Evolutionary conservation across 495 filamentous ascomycete genomes (phyloP).

Genomic region (Acidomyces sp.): DNA sequence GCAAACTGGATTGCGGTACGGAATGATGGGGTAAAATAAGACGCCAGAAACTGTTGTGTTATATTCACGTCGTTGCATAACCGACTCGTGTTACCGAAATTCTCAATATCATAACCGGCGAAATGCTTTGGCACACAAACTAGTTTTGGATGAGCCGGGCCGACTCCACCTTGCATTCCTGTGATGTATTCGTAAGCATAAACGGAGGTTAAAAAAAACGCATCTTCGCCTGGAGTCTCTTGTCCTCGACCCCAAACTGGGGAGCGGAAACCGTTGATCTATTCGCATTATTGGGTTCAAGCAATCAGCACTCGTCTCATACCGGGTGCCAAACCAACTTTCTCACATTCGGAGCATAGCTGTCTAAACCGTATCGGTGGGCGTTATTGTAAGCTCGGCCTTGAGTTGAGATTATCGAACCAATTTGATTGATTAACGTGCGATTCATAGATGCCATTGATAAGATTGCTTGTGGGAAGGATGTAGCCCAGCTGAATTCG

Average conservation of each 20-base stretch:
- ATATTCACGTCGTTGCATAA: constrained; percentile 16
- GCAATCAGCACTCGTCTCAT: constrained; percentile 29
- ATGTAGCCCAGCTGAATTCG: constrained; percentile 43
- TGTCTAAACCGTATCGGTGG: constrained; percentile 45
- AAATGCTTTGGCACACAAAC: constrained; percentile 17
- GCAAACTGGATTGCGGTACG: constrained; percentile 9
- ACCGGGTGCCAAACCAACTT: too few species aligned
- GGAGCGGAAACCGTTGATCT: constrained; percentile 55
- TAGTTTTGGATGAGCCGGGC: constrained; percentile 6
- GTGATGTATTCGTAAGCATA: constrained; percentile 33
- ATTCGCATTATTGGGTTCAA: too few species aligned
- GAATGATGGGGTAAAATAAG: constrained; percentile 18
- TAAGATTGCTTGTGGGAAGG: constrained; percentile 48
- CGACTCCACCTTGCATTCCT: constrained; percentile 14
- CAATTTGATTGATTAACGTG: constrained; percentile 44
- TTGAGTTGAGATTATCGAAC: constrained; percentile 46
- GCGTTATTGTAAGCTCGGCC: constrained; percentile 55
- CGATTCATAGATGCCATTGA: constrained; percentile 42
- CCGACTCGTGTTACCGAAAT: constrained; percentile 34
- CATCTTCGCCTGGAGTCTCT: constrained; percentile 48
- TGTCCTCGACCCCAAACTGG: constrained; percentile 48
- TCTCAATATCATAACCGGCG: constrained; percentile 40
- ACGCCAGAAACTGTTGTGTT: constrained; percentile 15
- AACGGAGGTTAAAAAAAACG: constrained; percentile 44
- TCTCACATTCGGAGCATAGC: constrained; percentile 34